Evolutionary conservation across 352 stramenopile species (phyloP).

Genomic region (Phytophthora kernoviae): DNA sequence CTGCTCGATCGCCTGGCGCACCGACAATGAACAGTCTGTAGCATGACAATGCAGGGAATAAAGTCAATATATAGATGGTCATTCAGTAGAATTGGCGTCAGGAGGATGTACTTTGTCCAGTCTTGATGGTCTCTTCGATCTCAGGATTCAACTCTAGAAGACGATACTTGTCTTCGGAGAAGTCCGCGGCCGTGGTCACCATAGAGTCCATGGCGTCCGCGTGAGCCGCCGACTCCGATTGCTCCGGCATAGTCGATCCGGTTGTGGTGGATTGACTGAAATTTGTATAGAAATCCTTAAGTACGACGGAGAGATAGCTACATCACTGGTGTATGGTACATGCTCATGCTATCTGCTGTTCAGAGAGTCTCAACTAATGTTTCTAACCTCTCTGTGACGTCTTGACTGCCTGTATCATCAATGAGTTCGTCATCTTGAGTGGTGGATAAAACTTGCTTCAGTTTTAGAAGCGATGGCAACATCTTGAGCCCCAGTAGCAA

Average conservation of each 20-base stretch:
- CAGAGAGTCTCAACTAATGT: slow-evolving; percentile 38
- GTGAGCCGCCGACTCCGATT: neutral
- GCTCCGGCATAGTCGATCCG: slow-evolving; percentile 30
- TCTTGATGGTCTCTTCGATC: slow-evolving; percentile 59
- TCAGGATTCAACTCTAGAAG: slow-evolving; percentile 70
- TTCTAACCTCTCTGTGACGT: slow-evolving; percentile 42
- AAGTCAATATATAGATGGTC: slow-evolving; percentile 6
- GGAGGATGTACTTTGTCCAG: slow-evolving; percentile 41
- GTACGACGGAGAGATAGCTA: slow-evolving; percentile 12
- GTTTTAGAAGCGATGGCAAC: slow-evolving; percentile 34
- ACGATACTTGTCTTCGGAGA: slow-evolving; percentile 57
- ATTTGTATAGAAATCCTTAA: slow-evolving; percentile 10
- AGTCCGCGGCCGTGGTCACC: slow-evolving; percentile 59
- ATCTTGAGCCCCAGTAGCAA: slow-evolving; percentile 50
- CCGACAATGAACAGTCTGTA: slow-evolving; percentile 74
- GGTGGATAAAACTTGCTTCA: slow-evolving; percentile 38
- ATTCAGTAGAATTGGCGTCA: neutral
- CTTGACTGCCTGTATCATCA: slow-evolving; percentile 19
- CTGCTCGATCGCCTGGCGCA: slow-evolving; percentile 50
- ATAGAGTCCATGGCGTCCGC: slow-evolving; percentile 28
- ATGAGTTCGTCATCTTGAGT: slow-evolving; percentile 20
- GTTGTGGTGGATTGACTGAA: slow-evolving; percentile 8
- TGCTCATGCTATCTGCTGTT: slow-evolving; percentile 21
- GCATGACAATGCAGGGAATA: neutral
- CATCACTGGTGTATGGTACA: neutral